Base-by-base conservation (phyloP, 2,329 filamentous ascomycete species). In the Ilyonectria mors-panacis region DNA sequence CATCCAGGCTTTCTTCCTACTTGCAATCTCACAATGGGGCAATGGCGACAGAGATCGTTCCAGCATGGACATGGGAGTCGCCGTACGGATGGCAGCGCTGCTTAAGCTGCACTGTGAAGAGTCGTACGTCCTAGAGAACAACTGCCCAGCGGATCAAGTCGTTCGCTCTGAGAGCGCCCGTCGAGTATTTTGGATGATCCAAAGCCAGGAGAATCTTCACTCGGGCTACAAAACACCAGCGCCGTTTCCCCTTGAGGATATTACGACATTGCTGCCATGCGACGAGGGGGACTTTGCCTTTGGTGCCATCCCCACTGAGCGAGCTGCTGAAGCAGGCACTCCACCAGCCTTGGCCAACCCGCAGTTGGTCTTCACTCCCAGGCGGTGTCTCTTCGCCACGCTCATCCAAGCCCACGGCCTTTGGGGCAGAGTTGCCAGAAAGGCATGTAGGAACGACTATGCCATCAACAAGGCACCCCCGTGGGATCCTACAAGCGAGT, bases 201-300 rank as follows among this genome's bases (percentile, higher is more conserved):
- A 80, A 60, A 80, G 74, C 56, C 77, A 79, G 45, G 79, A 81
- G 65, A 81, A 81, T 65, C 72, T 82, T 0, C 77, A 81, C 67
- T 79, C 80, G 3, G 77, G 78, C 7, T 76, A 77, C 63, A 78
- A 75, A 33, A 76, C 77, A 1, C 79, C 79, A 1, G 70, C 73
- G 0, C 72, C 79, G 0, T 82, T 82, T 63, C 74, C 78, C 4
- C 67, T 76, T 2, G 69, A 73, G 23, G 80, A 81, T 57, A 81
- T 82, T 58, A 81, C 80, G 1, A 77, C 76, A 4, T 68, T 78
- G 8, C 69, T 81, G 4, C 81, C 80, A 2, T 81, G 80, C 63
- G 73, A 79, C 23, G 80, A 82, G 70, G 69, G 70, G 17, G 80
- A 82, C 50, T 82, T 82, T 62, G 76, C 79, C 8, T 82, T 82